These are phyloP conservation scores for Conringia planisiliqua DNA, from an alignment of 345 rosid genomes.

Conservation along the genomic window DNA sequence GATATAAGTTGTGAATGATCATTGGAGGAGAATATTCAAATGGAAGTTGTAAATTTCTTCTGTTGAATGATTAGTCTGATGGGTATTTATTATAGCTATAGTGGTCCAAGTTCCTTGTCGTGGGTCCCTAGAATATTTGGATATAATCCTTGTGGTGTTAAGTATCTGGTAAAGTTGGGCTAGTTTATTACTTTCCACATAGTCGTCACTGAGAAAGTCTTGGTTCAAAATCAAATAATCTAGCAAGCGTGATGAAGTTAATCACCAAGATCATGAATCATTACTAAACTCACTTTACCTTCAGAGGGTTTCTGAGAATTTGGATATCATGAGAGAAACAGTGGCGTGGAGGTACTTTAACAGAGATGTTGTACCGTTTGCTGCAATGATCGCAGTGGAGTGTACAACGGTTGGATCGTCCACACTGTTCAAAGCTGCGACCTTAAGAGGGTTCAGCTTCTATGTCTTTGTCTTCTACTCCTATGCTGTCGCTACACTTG, in stretches of 20 bases:
- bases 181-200: neutral
- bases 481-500: constrained; percentile 43
- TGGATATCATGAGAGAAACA: constrained; percentile 10
- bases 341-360: constrained; percentile 16
- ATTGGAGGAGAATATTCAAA: neutral
- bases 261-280: constrained; percentile 1
- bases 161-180: neutral
- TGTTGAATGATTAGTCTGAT: neutral
- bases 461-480: constrained; percentile 47
- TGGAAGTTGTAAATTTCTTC: neutral
- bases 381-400: constrained; percentile 49
- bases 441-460: constrained; percentile 52
- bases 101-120: neutral
- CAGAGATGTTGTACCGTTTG: constrained; percentile 28
- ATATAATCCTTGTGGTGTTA: neutral
- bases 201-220: neutral
- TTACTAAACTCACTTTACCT: neutral
- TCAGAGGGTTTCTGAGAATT: neutral
- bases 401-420: constrained; percentile 45
- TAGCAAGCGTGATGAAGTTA: neutral
- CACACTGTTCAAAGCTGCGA: constrained; percentile 41
- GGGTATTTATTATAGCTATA: neutral
- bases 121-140: constrained; percentile 1
- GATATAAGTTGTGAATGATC: neutral
- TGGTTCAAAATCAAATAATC: neutral